phyloP scores from a whole-genome alignment of 768 basidiomycete species.

The Chiua virens region DNA sequence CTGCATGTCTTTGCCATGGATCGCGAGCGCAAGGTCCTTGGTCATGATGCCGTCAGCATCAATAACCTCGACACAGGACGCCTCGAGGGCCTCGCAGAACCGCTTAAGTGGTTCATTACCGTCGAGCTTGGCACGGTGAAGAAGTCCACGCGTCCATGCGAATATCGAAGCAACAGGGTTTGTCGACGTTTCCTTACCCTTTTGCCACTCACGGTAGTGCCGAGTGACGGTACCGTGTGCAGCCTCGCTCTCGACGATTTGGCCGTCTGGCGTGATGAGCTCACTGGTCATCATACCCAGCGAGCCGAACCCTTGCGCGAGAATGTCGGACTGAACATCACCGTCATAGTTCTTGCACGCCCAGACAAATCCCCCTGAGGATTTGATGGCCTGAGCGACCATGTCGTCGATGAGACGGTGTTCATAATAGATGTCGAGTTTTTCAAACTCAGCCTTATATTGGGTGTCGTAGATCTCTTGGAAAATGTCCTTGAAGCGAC shows the following conservation, averaged over 20 bases:
- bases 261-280: conserved; percentile 91
- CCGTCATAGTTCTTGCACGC: conserved; percentile 81
- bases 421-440: conserved; percentile 81
- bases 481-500: conserved; percentile 99
- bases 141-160: conserved; percentile 95
- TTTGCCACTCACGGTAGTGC: conserved; percentile 96
- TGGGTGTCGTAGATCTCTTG: conserved; percentile 88
- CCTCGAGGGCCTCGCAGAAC: conserved; percentile 83
- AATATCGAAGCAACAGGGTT: conserved; percentile 99
- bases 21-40: conserved; percentile 93
- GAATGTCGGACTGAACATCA: conserved; percentile 87
- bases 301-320: conserved; percentile 95
- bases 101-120: conserved; percentile 66
- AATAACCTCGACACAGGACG: conserved; percentile 87
- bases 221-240: conserved; percentile 97
- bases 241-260: conserved; percentile 92
- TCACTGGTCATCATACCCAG: conserved; percentile 99
- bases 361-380: conserved; percentile 87
- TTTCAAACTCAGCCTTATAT: conserved; percentile 73
- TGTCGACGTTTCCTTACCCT: conserved; percentile 96
- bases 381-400: conserved; percentile 98
- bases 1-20: conserved; percentile 88
- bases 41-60: conserved; percentile 92
- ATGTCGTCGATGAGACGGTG: conserved; percentile 97
- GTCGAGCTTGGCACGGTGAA: conserved; percentile 93